These are phyloP conservation scores for Aspergillus niger DNA, from an alignment of 2,329 filamentous ascomycete species.

Conservation along the genomic window DNA sequence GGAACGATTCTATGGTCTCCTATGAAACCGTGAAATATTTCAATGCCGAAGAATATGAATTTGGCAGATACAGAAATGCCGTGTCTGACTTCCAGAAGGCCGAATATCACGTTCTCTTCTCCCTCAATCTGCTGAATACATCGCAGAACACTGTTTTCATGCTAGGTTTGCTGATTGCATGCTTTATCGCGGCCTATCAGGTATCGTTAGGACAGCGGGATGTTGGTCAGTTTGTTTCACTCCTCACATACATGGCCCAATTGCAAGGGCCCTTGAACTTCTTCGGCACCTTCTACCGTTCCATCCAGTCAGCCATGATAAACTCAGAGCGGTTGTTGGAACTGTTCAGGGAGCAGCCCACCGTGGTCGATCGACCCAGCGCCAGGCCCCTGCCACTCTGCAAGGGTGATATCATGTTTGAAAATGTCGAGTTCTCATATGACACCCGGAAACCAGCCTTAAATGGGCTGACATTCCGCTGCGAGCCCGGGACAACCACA, in stretches of 20 bases:
- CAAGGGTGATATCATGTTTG: constrained; percentile 80
- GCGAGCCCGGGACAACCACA: constrained; percentile 85
- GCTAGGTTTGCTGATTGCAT: constrained; percentile 69
- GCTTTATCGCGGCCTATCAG: constrained; percentile 75
- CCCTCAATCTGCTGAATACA: constrained; percentile 78
- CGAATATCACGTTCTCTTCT: constrained; percentile 74
- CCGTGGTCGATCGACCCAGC: constrained; percentile 75
- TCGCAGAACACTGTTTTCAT: constrained; percentile 80
- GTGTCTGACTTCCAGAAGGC: constrained; percentile 72
- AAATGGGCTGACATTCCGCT: constrained; percentile 80
- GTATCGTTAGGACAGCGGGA: constrained; percentile 66
- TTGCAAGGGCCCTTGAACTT: constrained; percentile 80
- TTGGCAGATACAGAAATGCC: constrained; percentile 69
- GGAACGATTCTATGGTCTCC: constrained; percentile 96
- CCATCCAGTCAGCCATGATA: constrained; percentile 95
- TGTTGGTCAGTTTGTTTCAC: constrained; percentile 70
- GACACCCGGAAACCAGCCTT: constrained; percentile 83
- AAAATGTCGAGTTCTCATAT: constrained; percentile 88
- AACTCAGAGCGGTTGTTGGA: constrained; percentile 94
- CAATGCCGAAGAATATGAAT: constrained; percentile 80
- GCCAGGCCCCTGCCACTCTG: constrained; percentile 67
- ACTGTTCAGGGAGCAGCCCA: constrained; percentile 93
- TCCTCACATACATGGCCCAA: constrained; percentile 78
- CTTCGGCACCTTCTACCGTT: constrained; percentile 93
- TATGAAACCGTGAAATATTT: constrained; percentile 96